A percentile compares a stretch with the other conserved stretches of the same genome.
These are phyloP conservation scores for Dictyostelium brefeldianum DNA, from an alignment of 78 protist species.

Conservation along the genomic window DNA sequence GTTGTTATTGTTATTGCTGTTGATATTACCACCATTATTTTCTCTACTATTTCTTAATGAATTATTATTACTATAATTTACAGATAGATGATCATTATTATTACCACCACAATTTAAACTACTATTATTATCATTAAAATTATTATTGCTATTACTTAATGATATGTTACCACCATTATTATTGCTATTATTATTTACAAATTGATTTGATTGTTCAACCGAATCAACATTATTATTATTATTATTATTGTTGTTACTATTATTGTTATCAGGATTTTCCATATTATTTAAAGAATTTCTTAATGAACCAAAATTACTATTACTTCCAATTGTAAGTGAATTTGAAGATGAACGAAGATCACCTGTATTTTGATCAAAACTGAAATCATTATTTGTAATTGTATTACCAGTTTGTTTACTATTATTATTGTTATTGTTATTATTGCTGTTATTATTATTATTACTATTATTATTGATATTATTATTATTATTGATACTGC, in stretches of 20 bases:
- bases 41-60: conserved; percentile 13
- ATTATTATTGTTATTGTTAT: conserved; percentile 1
- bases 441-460: not conserved
- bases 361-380: conserved; percentile 1
- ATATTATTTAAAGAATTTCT: conserved; percentile 2
- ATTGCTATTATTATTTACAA: not conserved
- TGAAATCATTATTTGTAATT: not conserved
- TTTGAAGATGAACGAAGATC: conserved; percentile 15
- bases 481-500: not conserved
- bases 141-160: not conserved
- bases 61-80: not conserved
- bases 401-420: conserved; percentile 12
- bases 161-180: not conserved
- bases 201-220: not conserved
- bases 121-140: not conserved
- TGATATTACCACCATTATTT: not conserved
- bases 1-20: not conserved
- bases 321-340: conserved; percentile 5
- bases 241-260: not conserved
- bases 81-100: not conserved
- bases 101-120: not conserved
- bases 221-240: not conserved
- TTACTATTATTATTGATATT: not conserved
- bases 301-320: conserved; percentile 10
- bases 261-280: not conserved